phyloP scores from a whole-genome alignment of 2,329 filamentous ascomycete species.

The Alternaria brassicicola region DNA sequence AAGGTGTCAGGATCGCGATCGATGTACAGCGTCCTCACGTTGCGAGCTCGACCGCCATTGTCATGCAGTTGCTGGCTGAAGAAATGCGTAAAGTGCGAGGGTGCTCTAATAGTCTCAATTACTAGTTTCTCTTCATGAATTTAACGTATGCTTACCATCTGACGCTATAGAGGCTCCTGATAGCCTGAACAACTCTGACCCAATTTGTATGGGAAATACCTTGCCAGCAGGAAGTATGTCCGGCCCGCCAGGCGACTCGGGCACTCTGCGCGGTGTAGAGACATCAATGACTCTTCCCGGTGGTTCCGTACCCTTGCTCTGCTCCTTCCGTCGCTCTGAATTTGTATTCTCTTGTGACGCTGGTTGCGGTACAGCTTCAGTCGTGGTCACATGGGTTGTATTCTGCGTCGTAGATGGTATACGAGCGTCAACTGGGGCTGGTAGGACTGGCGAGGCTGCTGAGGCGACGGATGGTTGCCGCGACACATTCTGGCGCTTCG shows the following conservation, averaged over 20 bases:
- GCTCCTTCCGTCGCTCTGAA: conserved; percentile 30
- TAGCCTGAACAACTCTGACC: conserved; percentile 70
- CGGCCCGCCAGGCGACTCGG: conserved; percentile 30
- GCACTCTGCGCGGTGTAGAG: conserved; percentile 39
- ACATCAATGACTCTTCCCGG: conserved; percentile 44
- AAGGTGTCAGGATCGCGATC: conserved; percentile 92
- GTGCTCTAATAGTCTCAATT: conserved; percentile 70
- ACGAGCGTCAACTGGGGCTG: conserved; percentile 23
- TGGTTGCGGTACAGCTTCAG: conserved; percentile 22
- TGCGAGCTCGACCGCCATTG: conserved; percentile 64
- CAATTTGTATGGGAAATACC: conserved; percentile 74
- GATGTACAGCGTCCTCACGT: conserved; percentile 85
- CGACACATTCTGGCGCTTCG: conserved; percentile 45
- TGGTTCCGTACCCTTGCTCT: conserved; percentile 42
- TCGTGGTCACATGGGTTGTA: conserved; percentile 18
- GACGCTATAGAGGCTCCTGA: conserved; percentile 74
- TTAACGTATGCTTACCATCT: conserved; percentile 63
- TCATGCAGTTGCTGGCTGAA: conserved; percentile 80
- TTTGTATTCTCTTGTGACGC: conserved; percentile 22
- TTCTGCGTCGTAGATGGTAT: conserved; percentile 28
- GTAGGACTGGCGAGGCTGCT: conserved; percentile 28
- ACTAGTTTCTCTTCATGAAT: conserved; percentile 4
- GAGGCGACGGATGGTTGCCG: conserved; percentile 42
- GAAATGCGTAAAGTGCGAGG: conserved; percentile 95
- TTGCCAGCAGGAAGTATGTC: conserved; percentile 70